A percentile compares a stretch with the other conserved stretches of the same genome.
phyloP scores from a whole-genome alignment of 83 land plant species.

The Picea mariana region DNA sequence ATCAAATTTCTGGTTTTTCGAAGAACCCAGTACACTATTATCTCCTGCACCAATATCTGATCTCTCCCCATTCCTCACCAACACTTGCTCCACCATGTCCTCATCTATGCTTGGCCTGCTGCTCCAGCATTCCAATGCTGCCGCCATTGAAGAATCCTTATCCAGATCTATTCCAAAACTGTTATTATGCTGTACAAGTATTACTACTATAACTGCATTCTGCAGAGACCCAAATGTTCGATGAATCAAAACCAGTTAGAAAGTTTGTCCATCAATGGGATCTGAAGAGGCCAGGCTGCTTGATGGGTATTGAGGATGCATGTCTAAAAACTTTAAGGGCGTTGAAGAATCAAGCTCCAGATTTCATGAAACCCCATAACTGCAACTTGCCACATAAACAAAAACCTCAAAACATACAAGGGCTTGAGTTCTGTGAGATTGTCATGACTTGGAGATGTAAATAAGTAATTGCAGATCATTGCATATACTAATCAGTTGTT shows the following conservation, averaged over 20 bases:
- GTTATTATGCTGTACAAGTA: background rate
- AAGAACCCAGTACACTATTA: slow-evolving; percentile 10
- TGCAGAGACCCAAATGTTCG: background rate
- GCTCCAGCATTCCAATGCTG: slow-evolving; percentile 81
- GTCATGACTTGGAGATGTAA: background rate
- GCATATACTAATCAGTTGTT: background rate
- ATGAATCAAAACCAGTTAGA: background rate
- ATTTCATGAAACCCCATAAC: background rate
- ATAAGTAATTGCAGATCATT: background rate
- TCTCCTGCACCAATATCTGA: slow-evolving; percentile 34
- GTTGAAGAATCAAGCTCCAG: background rate
- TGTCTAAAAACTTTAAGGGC: background rate
- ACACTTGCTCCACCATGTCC: slow-evolving; percentile 70
- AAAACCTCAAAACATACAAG: background rate
- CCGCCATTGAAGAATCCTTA: slow-evolving; percentile 19
- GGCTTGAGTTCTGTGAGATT: background rate
- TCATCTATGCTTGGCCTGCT: slow-evolving; percentile 73
- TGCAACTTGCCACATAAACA: background rate
- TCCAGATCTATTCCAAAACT: background rate
- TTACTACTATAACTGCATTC: background rate
- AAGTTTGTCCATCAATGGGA: background rate
- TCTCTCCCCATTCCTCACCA: slow-evolving; percentile 56
- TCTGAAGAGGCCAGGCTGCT: background rate
- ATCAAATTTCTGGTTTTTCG: background rate
- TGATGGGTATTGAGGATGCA: background rate